Evolutionary conservation across 306 rosid species (phyloP).

Genomic region (Cercis canadensis): DNA sequence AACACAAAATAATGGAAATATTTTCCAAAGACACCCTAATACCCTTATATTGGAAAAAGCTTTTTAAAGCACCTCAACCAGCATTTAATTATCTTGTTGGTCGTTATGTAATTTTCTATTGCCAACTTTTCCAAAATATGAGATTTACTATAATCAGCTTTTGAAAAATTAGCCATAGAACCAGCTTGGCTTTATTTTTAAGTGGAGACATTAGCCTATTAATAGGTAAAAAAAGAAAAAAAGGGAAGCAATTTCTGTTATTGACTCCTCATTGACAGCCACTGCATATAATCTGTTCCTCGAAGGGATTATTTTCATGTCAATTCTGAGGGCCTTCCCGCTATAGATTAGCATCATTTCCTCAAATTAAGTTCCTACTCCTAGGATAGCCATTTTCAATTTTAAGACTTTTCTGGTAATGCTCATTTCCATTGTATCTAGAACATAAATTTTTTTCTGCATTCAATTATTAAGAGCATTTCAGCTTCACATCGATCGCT

Average conservation of each 20-base stretch:
- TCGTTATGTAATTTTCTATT: not conserved
- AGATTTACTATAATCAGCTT: constrained; percentile 40
- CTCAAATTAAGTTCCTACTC: too few species aligned
- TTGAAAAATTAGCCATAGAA: constrained; percentile 26
- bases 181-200: constrained; percentile 28
- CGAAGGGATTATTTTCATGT: not conserved
- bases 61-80: too few species aligned
- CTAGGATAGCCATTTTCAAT: too few species aligned
- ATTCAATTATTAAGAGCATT: not conserved
- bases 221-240: constrained; percentile 34
- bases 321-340: too few species aligned
- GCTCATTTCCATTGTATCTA: not conserved
- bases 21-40: too few species aligned
- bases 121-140: constrained; percentile 9
- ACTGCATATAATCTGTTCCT: constrained; percentile 28
- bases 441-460: too few species aligned
- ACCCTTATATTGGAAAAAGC: too few species aligned
- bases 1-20: too few species aligned
- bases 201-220: constrained; percentile 39
- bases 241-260: constrained; percentile 34
- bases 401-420: not conserved
- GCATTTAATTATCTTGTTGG: constrained; percentile 9
- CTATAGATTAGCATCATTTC: too few species aligned
- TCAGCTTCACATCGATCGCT: not conserved
- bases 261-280: constrained; percentile 44